Percentiles rank a stretch among this genome's conserved stretches.
Conservation (phyloP, 371 early-diverging fungal genomes). For the Mortierella sp. region DNA sequence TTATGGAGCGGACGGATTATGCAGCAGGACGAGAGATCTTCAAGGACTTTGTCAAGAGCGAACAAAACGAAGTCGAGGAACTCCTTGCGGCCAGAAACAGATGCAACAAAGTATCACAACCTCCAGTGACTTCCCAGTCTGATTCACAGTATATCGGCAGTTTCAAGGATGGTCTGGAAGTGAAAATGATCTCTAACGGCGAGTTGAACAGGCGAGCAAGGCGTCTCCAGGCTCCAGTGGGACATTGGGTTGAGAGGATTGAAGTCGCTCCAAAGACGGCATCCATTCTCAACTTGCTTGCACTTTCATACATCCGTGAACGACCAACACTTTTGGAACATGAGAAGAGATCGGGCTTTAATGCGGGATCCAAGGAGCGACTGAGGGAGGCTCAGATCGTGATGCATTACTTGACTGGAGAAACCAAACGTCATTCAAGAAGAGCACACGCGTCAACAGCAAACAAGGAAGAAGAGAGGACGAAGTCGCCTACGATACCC, state of each 20-base stretch:
- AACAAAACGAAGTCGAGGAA: conserved; percentile 23
- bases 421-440: conserved; percentile 4
- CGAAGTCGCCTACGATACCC: neutral
- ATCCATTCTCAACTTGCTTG: conserved; percentile 45
- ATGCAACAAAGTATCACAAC: neutral
- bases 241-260: conserved; percentile 37
- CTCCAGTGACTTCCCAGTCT: neutral
- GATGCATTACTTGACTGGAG: conserved; percentile 40
- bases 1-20: conserved; percentile 38
- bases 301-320: conserved; percentile 41
- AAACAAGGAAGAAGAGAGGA: neutral
- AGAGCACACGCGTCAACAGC: neutral
- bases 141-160: neutral
- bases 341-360: conserved; percentile 35
- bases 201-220: conserved; percentile 15
- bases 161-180: neutral
- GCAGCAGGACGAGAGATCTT: conserved; percentile 36
- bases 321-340: conserved; percentile 22
- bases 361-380: conserved; percentile 27
- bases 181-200: conserved; percentile 20
- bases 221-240: conserved; percentile 13
- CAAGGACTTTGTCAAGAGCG: conserved; percentile 27
- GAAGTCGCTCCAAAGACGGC: conserved; percentile 40
- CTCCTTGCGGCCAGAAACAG: conserved; percentile 12
- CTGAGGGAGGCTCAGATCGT: conserved; percentile 37